Percentiles rank a stretch among this genome's conserved stretches.
Conservation (phyloP, 179 eudicot genomes). For the Carnegiea gigantea region DNA sequence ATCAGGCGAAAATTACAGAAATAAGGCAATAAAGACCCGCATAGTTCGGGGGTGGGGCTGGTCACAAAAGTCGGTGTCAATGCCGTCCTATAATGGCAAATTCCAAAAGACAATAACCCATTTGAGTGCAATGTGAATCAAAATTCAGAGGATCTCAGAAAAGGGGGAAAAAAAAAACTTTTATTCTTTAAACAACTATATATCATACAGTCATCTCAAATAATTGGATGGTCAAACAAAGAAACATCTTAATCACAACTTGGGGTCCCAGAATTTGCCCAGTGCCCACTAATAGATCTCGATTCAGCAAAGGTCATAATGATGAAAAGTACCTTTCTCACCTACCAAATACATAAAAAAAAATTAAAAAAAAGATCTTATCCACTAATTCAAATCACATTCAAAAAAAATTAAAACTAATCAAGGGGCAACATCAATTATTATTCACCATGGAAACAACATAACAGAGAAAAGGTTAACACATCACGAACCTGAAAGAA, state of each 20-base stretch:
- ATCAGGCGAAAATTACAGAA: not conserved
- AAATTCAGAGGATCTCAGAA: not conserved
- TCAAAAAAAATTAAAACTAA: not conserved
- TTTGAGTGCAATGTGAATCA: not conserved
- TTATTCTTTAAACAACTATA: not conserved
- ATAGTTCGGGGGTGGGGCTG: not conserved
- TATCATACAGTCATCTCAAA: not conserved
- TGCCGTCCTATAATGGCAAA: not conserved
- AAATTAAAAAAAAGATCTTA: not conserved
- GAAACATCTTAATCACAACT: not conserved
- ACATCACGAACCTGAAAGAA: slow-evolving; percentile 5
- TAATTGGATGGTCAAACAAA: not conserved
- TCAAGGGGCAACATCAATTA: not conserved
- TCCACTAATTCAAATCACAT: not conserved
- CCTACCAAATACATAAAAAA: slow-evolving; percentile 1
- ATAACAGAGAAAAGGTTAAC: not conserved
- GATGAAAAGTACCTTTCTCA: slow-evolving; percentile 4
- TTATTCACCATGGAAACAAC: not conserved
- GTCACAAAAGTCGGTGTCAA: not conserved
- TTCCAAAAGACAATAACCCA: slow-evolving; percentile 3
- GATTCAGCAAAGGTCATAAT: not conserved
- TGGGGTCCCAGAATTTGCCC: not conserved
- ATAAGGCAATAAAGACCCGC: not conserved
- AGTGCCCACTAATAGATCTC: not conserved
- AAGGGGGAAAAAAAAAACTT: not conserved